phyloP scores from a whole-genome alignment of 2,329 filamentous ascomycete genomes.

The Chaetomium olivaceum region DNA sequence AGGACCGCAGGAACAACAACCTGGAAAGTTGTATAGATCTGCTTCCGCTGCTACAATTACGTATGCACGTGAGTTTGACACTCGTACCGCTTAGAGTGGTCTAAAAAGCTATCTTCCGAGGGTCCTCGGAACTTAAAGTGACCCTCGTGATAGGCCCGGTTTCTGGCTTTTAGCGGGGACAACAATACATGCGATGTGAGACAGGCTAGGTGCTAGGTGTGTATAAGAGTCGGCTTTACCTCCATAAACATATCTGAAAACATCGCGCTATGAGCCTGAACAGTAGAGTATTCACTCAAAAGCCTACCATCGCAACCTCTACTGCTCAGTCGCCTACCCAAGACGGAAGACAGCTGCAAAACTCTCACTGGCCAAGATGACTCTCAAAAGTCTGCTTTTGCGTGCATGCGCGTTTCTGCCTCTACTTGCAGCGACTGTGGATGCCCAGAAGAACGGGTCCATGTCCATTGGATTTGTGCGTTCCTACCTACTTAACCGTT shows the following conservation, averaged over 20 bases:
- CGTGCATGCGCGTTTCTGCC: not conserved
- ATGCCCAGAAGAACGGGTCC: not conserved
- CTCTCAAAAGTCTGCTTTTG: not conserved
- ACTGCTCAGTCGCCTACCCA: not conserved
- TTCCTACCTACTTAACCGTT: too few species aligned
- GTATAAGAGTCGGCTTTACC: not conserved
- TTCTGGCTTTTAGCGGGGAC: not conserved
- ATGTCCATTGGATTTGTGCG: not conserved
- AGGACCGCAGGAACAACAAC: not conserved
- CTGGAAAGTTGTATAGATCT: not conserved
- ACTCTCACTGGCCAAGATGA: not conserved
- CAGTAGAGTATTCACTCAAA: too few species aligned
- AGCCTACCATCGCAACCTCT: too few species aligned
- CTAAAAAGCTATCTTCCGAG: not conserved
- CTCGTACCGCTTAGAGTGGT: not conserved
- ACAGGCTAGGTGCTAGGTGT: not conserved
- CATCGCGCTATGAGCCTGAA: too few species aligned
- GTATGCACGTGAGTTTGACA: not conserved
- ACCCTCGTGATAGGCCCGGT: not conserved
- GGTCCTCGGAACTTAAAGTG: not conserved
- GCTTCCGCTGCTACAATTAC: not conserved
- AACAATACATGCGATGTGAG: not conserved
- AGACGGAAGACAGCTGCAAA: not conserved
- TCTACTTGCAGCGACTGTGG: not conserved
- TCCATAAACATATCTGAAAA: not conserved